Base-by-base conservation (phyloP, 2,329 filamentous ascomycete species). In the Neospermospora avenae region DNA sequence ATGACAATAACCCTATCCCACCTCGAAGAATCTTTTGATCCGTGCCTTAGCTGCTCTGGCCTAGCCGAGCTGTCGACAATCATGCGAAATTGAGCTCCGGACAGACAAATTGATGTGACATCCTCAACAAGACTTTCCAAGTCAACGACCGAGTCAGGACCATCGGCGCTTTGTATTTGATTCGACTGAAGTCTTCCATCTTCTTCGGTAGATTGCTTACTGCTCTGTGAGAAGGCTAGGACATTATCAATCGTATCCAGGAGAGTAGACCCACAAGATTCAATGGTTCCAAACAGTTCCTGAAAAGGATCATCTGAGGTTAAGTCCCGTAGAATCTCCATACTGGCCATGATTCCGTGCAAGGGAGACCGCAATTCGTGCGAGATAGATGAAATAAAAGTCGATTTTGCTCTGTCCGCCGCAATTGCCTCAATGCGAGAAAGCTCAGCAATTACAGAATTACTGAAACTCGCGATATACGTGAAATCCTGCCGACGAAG, bases 331-430 rank as follows among this genome's bases (percentile, higher is more conserved):
- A 60, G 45, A 3, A 56, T 22, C 11, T 83, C 80, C 2, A 75
- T 73, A 45, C 74, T 81, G 0, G 81, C 77, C 0, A 86, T 71
- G 31, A 85, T 79, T 2, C 83, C 84, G 48, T 86, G 83, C 0
- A 86, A 72, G 0, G 84, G 84, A 1, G 80, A 84, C 4, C 84
- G 76, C 13, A 86, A 71, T 67, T 86, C 84, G 22, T 60, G 54
- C 20, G 53, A 51, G 34, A 57, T 82, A n/a, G 77, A 81, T 0
- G 79, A 80, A 28, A 84, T 81, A 61, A 83, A 83, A 6, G 80
- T 79, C 0, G 78, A 77, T 64, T 84, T 84, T 22, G 80, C 78
- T 10, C 73, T 73, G 52, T 79, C 76, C 4, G 74, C 76, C 18
- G 76, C 76, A 14, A 77, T 66, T 1, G 78, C 78, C 54, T 83